Base-by-base conservation (phyloP, 2,329 filamentous ascomycete species). In the Pezicula radicicola region DNA sequence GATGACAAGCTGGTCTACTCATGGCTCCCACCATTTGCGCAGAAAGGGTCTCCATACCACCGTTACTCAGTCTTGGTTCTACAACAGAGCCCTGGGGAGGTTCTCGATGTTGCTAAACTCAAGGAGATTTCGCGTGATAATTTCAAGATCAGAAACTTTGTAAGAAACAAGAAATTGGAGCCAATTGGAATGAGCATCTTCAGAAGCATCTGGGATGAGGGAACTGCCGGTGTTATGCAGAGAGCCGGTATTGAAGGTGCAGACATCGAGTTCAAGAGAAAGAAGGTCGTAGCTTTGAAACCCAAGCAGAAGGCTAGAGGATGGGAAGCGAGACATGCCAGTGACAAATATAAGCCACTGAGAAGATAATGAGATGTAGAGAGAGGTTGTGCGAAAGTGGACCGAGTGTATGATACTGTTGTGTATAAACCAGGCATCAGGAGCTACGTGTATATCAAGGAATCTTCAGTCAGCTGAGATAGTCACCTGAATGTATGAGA, bases 41-140 rank as follows among this genome's bases (percentile, higher is more conserved):
- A 96, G 68, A 96, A 94, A 75, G 94, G 94, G 52, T 82, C 87
- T 2, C 89, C 89, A 1, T 97, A 97, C 73, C 94, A 97, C 72
- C 88, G 94, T 48, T 77, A 97, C 50, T 86, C 87, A 45, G 74
- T 97, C 54, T 88, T 94, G 67, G 75, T 99, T 19, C 76, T 97
- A 46, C 84, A 96, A 73, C 94, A 99, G 71, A 75, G 80, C 48
- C 74, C 83, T 49, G 83, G 79, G 49, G 63, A 78, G 56, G 72
- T 70, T 3, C 66, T 91, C 57, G 83, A 91, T 63, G 71, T 80
- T 25, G 74, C 73, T 37, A 72, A 75, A 52, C 72, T 91, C 41
- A 78, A 77, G 60, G 69, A 76, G 19, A 77, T 81, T 66, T 37
- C 57, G 12, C 81, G 88, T 48, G 80, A 92, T 46, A 79, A 78